phyloP scores from a whole-genome alignment of 2,329 filamentous ascomycete genomes.

The Colletotrichum tabaci region DNA sequence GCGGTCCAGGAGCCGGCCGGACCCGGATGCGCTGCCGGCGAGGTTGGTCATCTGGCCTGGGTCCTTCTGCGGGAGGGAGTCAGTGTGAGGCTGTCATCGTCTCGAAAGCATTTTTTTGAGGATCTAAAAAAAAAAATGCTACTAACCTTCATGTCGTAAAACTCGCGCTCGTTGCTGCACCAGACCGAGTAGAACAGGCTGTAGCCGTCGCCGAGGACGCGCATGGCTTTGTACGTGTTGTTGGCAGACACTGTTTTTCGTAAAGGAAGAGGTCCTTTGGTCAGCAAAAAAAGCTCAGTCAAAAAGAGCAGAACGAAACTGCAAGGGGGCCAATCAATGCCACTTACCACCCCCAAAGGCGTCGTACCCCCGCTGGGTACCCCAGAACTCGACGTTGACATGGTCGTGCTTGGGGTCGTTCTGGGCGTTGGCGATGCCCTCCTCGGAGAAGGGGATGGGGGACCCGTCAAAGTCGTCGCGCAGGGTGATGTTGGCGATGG shows the following conservation, averaged over 20 bases:
- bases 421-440: conserved; percentile 44
- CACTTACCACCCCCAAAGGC: conserved; percentile 26
- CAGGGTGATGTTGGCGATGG: conserved; percentile 57
- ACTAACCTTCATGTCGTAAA: conserved; percentile 72
- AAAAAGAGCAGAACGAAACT: too few species aligned
- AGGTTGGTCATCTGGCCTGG: conserved; percentile 67
- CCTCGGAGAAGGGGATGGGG: conserved; percentile 60
- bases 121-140: too few species aligned
- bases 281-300: background rate
- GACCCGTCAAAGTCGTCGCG: conserved; percentile 70
- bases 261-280: too few species aligned
- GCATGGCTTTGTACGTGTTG: conserved; percentile 74
- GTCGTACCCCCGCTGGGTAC: conserved; percentile 46
- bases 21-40: conserved; percentile 20
- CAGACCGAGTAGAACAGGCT: conserved; percentile 77
- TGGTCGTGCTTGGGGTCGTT: conserved; percentile 62
- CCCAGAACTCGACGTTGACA: conserved; percentile 73
- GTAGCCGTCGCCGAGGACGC: conserved; percentile 69
- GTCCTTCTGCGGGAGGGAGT: conserved; percentile 57
- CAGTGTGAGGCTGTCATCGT: background rate
- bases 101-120: too few species aligned
- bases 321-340: too few species aligned
- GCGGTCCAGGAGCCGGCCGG: conserved; percentile 49
- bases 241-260: conserved; percentile 46
- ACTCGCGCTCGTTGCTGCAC: conserved; percentile 78